Conservation (phyloP, 768 basidiomycete species). For the Daedaleopsis sinensis region DNA sequence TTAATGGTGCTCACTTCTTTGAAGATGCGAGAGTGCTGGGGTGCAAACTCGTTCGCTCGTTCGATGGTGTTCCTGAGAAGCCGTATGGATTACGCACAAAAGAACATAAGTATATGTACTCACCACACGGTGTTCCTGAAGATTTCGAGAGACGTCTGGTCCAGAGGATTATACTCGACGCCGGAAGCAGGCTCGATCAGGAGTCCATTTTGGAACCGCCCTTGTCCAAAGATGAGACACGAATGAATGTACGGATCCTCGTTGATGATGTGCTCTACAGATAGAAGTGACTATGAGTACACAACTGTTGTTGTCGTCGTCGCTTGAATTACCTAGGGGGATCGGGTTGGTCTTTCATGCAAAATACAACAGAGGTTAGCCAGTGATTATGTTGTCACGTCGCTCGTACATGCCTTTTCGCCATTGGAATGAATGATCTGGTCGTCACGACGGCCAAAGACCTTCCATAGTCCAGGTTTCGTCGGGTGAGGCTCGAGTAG, state of each 20-base stretch:
- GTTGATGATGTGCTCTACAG: slow-evolving; percentile 37
- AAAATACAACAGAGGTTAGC: background rate
- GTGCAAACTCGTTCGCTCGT: slow-evolving; percentile 42
- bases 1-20: slow-evolving; percentile 40
- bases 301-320: background rate
- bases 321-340: slow-evolving; percentile 33
- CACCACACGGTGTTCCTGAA: slow-evolving; percentile 43
- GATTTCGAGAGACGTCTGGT: slow-evolving; percentile 29
- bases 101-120: background rate
- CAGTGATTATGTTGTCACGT: too few relatives aligned
- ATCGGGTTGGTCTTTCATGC: slow-evolving; percentile 40
- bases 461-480: slow-evolving; percentile 37
- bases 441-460: slow-evolving; percentile 47
- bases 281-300: background rate
- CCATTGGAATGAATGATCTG: slow-evolving; percentile 47
- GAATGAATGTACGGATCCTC: slow-evolving; percentile 36
- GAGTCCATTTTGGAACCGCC: slow-evolving; percentile 42
- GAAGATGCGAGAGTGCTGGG: slow-evolving; percentile 47
- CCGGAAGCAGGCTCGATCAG: slow-evolving; percentile 39
- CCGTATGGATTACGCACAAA: background rate
- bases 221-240: slow-evolving; percentile 45
- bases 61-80: slow-evolving; percentile 30
- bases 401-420: slow-evolving; percentile 34
- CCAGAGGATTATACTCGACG: slow-evolving; percentile 33
- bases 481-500: slow-evolving; percentile 45